phyloP scores from a whole-genome alignment of 805 yeast species.

The Torulaspora delbrueckii region DNA sequence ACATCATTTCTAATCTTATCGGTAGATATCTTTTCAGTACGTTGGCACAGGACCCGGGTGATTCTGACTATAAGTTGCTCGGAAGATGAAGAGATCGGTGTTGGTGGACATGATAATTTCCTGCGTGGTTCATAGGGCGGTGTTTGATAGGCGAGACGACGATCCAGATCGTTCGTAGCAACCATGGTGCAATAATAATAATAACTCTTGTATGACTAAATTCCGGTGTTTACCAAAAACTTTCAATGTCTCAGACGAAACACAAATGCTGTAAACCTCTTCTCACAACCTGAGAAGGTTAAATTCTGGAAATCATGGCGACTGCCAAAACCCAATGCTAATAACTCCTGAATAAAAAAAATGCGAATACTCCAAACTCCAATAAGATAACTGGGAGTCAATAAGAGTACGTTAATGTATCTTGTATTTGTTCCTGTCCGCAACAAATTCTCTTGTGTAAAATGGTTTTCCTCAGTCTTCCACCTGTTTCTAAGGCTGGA shows the following conservation, averaged over 20 bases:
- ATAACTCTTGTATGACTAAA: background rate
- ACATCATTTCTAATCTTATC: constrained; percentile 20
- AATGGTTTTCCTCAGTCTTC: background rate
- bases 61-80: constrained; percentile 13
- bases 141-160: constrained; percentile 15
- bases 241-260: background rate
- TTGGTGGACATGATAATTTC: background rate
- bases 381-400: background rate
- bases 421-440: background rate
- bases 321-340: constrained; percentile 3
- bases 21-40: constrained; percentile 15
- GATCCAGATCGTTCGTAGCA: constrained; percentile 2
- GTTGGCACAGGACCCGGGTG: constrained; percentile 16
- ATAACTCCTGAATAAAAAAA: constrained; percentile 3
- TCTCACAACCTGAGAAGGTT: constrained; percentile 1
- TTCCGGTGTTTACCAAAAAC: background rate
- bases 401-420: background rate
- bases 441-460: background rate
- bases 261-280: constrained; percentile 5
- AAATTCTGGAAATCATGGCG: constrained; percentile 8
- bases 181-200: background rate
- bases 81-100: background rate
- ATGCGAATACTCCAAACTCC: background rate
- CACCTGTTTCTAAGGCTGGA: background rate
- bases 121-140: constrained; percentile 11